These are phyloP conservation scores for Phoma sp. DNA, from an alignment of 2,329 filamentous ascomycete genomes.

Conservation along the genomic window DNA sequence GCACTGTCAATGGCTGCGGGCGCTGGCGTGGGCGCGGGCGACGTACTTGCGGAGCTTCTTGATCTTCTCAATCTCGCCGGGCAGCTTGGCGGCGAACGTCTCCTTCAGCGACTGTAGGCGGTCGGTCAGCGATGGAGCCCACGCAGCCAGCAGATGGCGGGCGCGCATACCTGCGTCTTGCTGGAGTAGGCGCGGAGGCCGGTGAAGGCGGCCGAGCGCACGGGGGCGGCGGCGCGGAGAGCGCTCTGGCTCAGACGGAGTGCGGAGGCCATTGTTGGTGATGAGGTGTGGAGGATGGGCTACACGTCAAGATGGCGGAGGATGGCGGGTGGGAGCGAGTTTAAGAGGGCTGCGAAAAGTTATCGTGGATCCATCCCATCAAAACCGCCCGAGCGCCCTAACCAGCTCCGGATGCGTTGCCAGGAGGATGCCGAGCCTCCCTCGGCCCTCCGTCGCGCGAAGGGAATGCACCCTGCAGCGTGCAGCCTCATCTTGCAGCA, in stretches of 20 bases:
- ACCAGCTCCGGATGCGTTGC: conserved; percentile 2
- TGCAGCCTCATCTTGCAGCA: too few relatives aligned
- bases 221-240: conserved; percentile 74
- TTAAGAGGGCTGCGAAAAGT: conserved; percentile 38
- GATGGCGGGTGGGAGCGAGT: conserved; percentile 42
- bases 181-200: conserved; percentile 90
- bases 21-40: conserved; percentile 3
- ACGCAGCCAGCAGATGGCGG: neutral
- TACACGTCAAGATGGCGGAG: conserved; percentile 42
- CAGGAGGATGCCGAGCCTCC: neutral
- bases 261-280: conserved; percentile 78
- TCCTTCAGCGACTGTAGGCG: conserved; percentile 86
- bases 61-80: conserved; percentile 98
- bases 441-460: conserved; percentile 10
- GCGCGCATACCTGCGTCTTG: conserved; percentile 77
- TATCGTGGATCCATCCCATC: conserved; percentile 23
- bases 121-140: conserved; percentile 35
- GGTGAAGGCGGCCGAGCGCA: conserved; percentile 78
- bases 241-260: conserved; percentile 82
- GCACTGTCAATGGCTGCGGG: conserved; percentile 37
- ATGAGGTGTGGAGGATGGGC: conserved; percentile 34
- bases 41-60: conserved; percentile 94
- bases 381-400: conserved; percentile 6
- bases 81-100: conserved; percentile 94
- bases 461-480: too few relatives aligned